Evolutionary conservation across 352 stramenopile genomes (phyloP).

Genomic region (Blastocystis sp.): DNA sequence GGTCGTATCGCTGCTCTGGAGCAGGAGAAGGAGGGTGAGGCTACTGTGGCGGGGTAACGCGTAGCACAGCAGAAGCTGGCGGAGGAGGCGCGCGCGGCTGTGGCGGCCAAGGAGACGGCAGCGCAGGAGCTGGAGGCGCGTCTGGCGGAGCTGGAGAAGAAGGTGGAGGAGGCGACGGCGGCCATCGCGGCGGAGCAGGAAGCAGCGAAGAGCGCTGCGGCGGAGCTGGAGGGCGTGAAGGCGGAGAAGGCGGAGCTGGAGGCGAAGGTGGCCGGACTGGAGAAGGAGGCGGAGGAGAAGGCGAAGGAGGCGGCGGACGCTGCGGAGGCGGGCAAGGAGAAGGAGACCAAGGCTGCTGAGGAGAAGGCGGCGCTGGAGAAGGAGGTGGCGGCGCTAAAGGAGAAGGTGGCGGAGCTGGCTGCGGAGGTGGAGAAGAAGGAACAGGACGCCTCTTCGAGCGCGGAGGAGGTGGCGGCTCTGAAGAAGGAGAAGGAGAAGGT

Average conservation of each 20-base stretch:
- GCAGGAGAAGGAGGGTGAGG: neutral
- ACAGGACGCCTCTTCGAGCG: neutral
- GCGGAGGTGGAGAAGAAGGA: neutral
- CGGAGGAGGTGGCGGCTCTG: neutral
- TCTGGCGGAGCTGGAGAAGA: neutral
- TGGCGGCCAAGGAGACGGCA: neutral
- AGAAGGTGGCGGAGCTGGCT: neutral
- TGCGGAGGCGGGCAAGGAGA: neutral
- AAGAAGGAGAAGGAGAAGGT: neutral
- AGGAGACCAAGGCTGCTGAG: neutral
- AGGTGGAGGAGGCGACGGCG: neutral
- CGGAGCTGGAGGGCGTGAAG: neutral
- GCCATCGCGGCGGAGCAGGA: neutral
- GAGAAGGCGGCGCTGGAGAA: neutral
- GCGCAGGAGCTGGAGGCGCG: neutral
- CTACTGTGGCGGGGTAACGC: neutral
- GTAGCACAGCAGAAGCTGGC: neutral
- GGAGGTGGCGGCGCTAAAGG: no score
- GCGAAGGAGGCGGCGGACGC: neutral
- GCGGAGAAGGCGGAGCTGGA: neutral
- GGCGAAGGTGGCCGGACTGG: slow-evolving; percentile 11
- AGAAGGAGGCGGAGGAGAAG: slow-evolving; percentile 5
- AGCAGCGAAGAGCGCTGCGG: neutral
- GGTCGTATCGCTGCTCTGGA: neutral
- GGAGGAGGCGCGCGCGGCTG: neutral